These are phyloP conservation scores for Mycena alexandri DNA, from an alignment of 768 basidiomycete species.

Conservation along the genomic window DNA sequence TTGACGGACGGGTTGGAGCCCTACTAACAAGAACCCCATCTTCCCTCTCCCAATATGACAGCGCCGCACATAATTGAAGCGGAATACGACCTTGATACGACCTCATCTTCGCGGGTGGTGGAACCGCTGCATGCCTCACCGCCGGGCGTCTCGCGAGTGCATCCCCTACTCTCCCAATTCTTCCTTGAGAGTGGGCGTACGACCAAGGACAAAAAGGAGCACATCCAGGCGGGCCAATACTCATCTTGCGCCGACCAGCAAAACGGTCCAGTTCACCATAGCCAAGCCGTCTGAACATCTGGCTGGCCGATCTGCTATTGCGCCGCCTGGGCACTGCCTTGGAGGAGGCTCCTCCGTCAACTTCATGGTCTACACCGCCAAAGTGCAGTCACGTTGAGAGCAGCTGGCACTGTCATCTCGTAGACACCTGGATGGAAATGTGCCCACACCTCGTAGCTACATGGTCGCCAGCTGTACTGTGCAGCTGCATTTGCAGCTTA, in stretches of 20 bases:
- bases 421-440: no score
- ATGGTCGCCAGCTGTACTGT: no score
- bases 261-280: conserved; percentile 34
- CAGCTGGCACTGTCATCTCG: no score
- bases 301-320: conserved; percentile 31
- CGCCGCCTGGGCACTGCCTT: conserved; percentile 39
- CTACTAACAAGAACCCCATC: no score
- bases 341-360: conserved; percentile 41
- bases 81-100: no score
- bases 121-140: conserved; percentile 44
- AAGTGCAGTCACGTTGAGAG: no score
- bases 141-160: conserved; percentile 43
- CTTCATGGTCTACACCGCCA: conserved; percentile 39
- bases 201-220: conserved; percentile 36
- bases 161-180: conserved; percentile 44
- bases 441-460: no score
- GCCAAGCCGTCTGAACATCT: conserved; percentile 20
- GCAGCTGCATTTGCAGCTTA: no score
- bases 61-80: conserved; percentile 13
- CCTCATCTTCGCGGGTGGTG: conserved; percentile 39
- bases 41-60: neutral
- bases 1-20: conserved; percentile 3
- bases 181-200: conserved; percentile 45
- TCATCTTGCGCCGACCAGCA: conserved; percentile 38
- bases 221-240: conserved; percentile 39